Evolutionary conservation across 441 rosid genomes (phyloP), one percentile per base, ranked within the genome.

Genomic region (Daphne laureola): DNA sequence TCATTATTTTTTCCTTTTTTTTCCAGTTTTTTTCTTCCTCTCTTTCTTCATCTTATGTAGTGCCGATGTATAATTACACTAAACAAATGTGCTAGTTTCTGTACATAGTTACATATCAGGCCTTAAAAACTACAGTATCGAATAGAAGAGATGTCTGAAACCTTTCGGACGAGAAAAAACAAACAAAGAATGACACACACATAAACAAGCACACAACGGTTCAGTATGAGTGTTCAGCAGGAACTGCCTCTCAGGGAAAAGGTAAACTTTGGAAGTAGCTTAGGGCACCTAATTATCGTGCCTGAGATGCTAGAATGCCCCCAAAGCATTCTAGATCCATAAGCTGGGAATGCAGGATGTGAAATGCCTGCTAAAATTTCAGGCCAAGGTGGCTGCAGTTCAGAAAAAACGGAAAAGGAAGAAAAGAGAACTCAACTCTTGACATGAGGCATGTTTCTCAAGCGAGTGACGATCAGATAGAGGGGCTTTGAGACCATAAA

Each of bases 371-470:
- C 65, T 70, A 79, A 88, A 84, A 78, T 69, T 67, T 71, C 66
- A 71, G 93, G 93, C 87, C 67, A 67, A 67, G 78, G 68, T 74
- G 78, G 82, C 90, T 80, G 96, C 93, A 80, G 75, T 63, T 75
- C 79, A 58, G 53, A 65, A 60, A 69, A 69, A 68, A 65, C 66
- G 49, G 57, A 50, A 53, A 48, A 49, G 49, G 64, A 66, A 66
- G 61, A 57, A 55, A 65, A 63, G n/a, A 67, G 50, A 65, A 54
- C 68, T 67, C 55, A 42, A 54, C 9, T 54, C 68, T 67, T 53
- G 36, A 54, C 9, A 57, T 61, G 55, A 53, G 70, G 53, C 43
- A 55, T 59, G 55, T 60, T 57, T 61, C 66, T 72, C 73, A 14
- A 41, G 45, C 53, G 57, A 54, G 55, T 57, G 53, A 58, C 46